phyloP scores from a whole-genome alignment of 306 rosid species.

The Cyamopsis tetragonoloba region DNA sequence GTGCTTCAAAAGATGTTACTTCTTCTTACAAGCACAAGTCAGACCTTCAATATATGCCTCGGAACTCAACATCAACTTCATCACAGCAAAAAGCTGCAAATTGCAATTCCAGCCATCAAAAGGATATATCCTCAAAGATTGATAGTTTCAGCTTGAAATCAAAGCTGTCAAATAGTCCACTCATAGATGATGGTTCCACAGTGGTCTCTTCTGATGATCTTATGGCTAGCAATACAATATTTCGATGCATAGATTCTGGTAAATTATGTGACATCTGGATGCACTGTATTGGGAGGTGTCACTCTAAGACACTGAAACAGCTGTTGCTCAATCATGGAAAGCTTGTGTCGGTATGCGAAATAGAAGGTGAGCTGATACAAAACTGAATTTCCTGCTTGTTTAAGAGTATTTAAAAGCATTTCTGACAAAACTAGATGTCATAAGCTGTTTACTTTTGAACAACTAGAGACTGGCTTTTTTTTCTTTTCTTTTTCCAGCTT shows the following conservation, averaged over 20 bases:
- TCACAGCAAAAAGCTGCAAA: slow-evolving; percentile 45
- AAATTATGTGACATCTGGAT: slow-evolving; percentile 75
- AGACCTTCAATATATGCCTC: slow-evolving; percentile 53
- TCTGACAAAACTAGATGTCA: neutral
- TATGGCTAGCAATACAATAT: slow-evolving; percentile 47
- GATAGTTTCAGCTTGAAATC: slow-evolving; percentile 46
- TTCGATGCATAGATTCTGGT: slow-evolving; percentile 58
- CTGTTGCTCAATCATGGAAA: slow-evolving; percentile 76
- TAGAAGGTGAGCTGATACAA: slow-evolving; percentile 61
- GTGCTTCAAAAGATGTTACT: slow-evolving; percentile 64
- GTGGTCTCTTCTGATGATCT: slow-evolving; percentile 53
- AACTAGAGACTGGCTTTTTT: neutral
- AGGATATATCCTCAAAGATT: slow-evolving; percentile 39
- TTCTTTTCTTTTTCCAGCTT: slow-evolving; percentile 3
- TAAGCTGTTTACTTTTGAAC: neutral
- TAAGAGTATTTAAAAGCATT: neutral
- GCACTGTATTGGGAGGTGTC: slow-evolving; percentile 76
- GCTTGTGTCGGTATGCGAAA: slow-evolving; percentile 89
- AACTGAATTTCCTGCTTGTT: slow-evolving; percentile 8
- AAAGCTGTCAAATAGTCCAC: slow-evolving; percentile 45
- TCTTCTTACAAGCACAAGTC: slow-evolving; percentile 45
- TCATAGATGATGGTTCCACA: slow-evolving; percentile 49
- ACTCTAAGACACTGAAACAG: slow-evolving; percentile 90
- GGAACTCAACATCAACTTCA: slow-evolving; percentile 45
- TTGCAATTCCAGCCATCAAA: slow-evolving; percentile 41